Evolutionary conservation across 2,329 filamentous ascomycete genomes (phyloP).

Genomic region (Ilyonectria destructans): DNA sequence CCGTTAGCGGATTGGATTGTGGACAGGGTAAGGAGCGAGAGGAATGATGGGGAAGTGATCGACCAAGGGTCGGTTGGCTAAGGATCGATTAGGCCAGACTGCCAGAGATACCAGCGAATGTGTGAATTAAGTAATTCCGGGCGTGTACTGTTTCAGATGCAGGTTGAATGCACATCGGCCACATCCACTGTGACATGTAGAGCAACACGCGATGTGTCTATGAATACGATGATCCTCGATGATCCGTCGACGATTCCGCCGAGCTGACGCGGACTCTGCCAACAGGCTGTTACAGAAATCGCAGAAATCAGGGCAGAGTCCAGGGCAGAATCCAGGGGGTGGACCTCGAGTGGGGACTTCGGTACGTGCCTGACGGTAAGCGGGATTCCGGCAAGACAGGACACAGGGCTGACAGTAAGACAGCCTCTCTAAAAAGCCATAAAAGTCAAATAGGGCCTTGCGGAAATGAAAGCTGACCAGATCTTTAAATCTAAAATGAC

Average conservation of each 20-base stretch:
- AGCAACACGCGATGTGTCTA: neutral
- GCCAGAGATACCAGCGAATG: slow-evolving; percentile 39
- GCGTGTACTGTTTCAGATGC: slow-evolving; percentile 1
- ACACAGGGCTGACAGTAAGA: no score
- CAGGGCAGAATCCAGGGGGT: neutral
- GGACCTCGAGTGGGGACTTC: neutral
- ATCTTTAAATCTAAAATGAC: neutral
- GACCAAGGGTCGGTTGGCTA: neutral
- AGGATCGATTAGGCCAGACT: neutral
- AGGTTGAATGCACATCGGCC: neutral
- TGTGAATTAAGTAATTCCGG: slow-evolving; percentile 4
- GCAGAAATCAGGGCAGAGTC: no score
- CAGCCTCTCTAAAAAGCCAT: no score
- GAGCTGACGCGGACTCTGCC: neutral
- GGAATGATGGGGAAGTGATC: neutral
- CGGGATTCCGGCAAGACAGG: no score
- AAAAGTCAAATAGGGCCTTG: no score
- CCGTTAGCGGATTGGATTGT: slow-evolving; percentile 18
- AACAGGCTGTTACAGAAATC: slow-evolving; percentile 8
- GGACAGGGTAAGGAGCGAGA: neutral
- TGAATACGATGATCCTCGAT: no score
- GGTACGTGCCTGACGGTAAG: no score
- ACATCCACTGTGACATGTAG: neutral
- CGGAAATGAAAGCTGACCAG: neutral
- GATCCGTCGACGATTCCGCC: neutral